Percentiles rank a stretch among this genome's conserved stretches.
Conservation (phyloP, 345 rosid genomes). For the Limnanthes douglasii region DNA sequence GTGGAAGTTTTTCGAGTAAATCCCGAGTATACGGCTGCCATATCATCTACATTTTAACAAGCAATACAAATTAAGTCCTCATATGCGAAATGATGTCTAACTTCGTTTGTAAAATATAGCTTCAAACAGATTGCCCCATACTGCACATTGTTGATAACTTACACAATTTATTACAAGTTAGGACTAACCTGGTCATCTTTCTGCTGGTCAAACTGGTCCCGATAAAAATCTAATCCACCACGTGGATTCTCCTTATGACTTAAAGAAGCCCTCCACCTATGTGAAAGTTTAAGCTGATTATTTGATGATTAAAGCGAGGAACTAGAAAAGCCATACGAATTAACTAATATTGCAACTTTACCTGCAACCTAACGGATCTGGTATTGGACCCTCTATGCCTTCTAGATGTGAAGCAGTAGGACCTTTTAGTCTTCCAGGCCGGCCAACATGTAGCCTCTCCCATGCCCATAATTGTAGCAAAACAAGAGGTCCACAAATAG, state of each 20-base stretch:
- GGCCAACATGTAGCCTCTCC: slow-evolving; percentile 22
- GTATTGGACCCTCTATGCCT: slow-evolving; percentile 19
- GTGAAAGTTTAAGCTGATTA: slow-evolving; percentile 8
- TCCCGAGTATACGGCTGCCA: slow-evolving; percentile 20
- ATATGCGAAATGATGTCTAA: not conserved
- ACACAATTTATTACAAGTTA: too few species aligned
- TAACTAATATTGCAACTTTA: too few species aligned
- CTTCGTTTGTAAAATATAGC: too few species aligned
- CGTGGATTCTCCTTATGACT: slow-evolving; percentile 27
- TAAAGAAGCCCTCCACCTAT: slow-evolving; percentile 26
- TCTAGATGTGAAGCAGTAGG: slow-evolving; percentile 18
- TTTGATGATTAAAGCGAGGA: slow-evolving; percentile 9
- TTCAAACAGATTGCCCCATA: too few species aligned
- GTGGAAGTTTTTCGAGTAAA: slow-evolving; percentile 16
- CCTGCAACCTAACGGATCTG: slow-evolving; percentile 27
- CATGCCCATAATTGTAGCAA: slow-evolving; percentile 23
- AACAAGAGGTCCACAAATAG: slow-evolving; percentile 24
- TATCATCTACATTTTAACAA: slow-evolving; percentile 11
- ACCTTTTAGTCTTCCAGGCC: slow-evolving; percentile 21
- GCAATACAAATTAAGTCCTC: slow-evolving; percentile 1
- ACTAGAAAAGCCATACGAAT: slow-evolving; percentile 1
- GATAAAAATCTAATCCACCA: slow-evolving; percentile 21
- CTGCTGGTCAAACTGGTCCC: slow-evolving; percentile 27
- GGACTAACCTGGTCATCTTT: slow-evolving; percentile 26
- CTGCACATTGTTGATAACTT: too few species aligned